Base-by-base conservation (phyloP, 106 monocot genomes). In the Dendrobium officinale region DNA sequence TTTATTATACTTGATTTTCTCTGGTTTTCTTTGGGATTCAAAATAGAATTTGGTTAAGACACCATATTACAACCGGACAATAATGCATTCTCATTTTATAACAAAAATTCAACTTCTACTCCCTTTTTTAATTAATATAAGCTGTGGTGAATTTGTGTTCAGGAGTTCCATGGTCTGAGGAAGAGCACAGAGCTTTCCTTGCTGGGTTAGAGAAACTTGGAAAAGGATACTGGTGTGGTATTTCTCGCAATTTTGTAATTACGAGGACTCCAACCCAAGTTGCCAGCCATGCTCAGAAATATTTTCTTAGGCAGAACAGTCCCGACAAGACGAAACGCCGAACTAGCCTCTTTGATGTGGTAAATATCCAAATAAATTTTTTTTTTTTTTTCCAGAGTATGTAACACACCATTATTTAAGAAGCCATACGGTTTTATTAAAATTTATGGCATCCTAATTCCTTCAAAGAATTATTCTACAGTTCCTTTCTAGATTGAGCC, bases 211-310 rank as follows among this genome's bases (percentile, higher is more conserved):
- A 89, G 79, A 89, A 86, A 45, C 86, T 89, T 13, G 89, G 89
- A 8, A 86, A 84, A 61, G 89, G 89, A 48, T 84, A 89, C 42
- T 89, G 89, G 89, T 37, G 89, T 10, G 86, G 86, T 27, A 89
- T 89, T 7, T 89, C 89, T 6, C 68, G 89, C 26, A 61, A 82
- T 40, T 89, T 89, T 19, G 89, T 89, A 19, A 49, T 81, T 29
- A 89, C 89, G 6, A 86, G 89, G 54, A 89, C 83, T 8, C 89
- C 89, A 13, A 86, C 86, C 42, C 89, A 89, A 77, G 89, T 89
- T 6, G 89, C 89, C 4, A 89, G 89, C 79, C 89, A 89, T 79
- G 89, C 89, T n/a, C 89, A 89, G 77, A 89, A 89, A 44, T 89
- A 81, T 40, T 89, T 89, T 49, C 84, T 89, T 0, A 82, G 89